A percentile compares a stretch with the other conserved stretches of the same genome.
phyloP scores from a whole-genome alignment of 1,284 basidiomycete species.

The Sparassis latifolia region DNA sequence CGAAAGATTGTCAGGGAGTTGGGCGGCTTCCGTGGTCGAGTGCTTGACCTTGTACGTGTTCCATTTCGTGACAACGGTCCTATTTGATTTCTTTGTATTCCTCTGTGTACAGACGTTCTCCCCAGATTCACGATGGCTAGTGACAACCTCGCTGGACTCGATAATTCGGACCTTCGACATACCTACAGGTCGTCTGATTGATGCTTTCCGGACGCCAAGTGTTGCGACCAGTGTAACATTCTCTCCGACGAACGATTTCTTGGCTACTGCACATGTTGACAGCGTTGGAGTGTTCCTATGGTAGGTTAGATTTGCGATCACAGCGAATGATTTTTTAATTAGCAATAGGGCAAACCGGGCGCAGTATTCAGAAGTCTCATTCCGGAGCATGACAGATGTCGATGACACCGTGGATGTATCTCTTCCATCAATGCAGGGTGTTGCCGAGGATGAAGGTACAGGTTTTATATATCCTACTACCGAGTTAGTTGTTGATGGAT shows the following conservation, averaged over 20 bases:
- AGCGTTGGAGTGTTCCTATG: conserved; percentile 93
- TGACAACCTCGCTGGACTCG: conserved; percentile 85
- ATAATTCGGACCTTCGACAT: conserved; percentile 95
- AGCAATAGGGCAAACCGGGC: conserved; percentile 83
- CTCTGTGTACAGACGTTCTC: conserved; percentile 76
- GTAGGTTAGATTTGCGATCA: conserved; percentile 32
- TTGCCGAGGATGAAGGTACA: conserved; percentile 65
- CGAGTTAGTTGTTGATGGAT: conserved; percentile 2
- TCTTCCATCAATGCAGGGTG: conserved; percentile 81
- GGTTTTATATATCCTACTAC: conserved; percentile 4
- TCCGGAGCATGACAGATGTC: conserved; percentile 70
- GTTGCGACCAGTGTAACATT: conserved; percentile 89
- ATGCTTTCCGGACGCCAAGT: conserved; percentile 87
- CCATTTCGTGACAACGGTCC: not conserved
- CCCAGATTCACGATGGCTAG: conserved; percentile 90
- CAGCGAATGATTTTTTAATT: not conserved
- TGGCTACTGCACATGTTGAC: conserved; percentile 93
- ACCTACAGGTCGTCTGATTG: conserved; percentile 87
- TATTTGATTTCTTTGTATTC: not conserved
- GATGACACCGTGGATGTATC: conserved; percentile 64
- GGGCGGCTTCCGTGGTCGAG: conserved; percentile 69
- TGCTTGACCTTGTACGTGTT: conserved; percentile 74
- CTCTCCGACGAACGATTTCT: conserved; percentile 92
- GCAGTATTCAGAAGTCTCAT: conserved; percentile 83
- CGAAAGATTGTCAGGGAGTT: conserved; percentile 83